Evolutionary conservation across 805 yeast species (phyloP).

Genomic region (Teunomyces cretensis): DNA sequence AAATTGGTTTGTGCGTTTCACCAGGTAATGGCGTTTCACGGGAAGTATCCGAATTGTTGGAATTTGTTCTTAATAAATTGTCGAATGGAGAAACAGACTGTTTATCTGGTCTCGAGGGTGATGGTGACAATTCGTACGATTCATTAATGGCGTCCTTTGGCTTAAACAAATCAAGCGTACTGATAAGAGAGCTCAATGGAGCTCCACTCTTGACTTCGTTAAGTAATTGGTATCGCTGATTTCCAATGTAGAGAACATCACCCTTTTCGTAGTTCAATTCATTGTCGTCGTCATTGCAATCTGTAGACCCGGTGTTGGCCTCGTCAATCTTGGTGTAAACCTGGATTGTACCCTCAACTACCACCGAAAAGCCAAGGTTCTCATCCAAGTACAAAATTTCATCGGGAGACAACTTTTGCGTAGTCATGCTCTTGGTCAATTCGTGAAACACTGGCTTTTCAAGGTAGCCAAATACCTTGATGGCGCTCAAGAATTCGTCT

Average conservation of each 20-base stretch:
- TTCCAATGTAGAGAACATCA: slow-evolving; percentile 51
- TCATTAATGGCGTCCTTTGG: neutral
- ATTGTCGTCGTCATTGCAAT: slow-evolving; percentile 7
- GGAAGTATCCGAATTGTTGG: slow-evolving; percentile 4
- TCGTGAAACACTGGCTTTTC: slow-evolving; percentile 92
- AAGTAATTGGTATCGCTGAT: slow-evolving; percentile 66
- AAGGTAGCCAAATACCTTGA: slow-evolving; percentile 89
- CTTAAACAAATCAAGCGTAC: slow-evolving; percentile 72
- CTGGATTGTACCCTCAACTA: slow-evolving; percentile 87
- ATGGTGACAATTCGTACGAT: neutral
- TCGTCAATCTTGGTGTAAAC: slow-evolving; percentile 57
- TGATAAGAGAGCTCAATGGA: slow-evolving; percentile 79
- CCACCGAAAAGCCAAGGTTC: slow-evolving; percentile 82
- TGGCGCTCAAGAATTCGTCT: slow-evolving; percentile 87
- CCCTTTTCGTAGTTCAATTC: slow-evolving; percentile 29
- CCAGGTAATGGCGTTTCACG: neutral
- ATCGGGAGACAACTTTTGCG: slow-evolving; percentile 74
- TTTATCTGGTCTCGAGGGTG: neutral
- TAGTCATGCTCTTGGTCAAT: slow-evolving; percentile 85
- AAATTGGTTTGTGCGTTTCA: slow-evolving; percentile 1
- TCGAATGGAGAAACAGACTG: slow-evolving; percentile 3
- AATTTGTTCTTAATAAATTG: slow-evolving; percentile 6
- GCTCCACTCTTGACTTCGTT: slow-evolving; percentile 81
- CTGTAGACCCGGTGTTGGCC: neutral
- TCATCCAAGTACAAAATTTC: slow-evolving; percentile 76